phyloP scores from a whole-genome alignment of 805 yeast species.

The Candida peoriensis region DNA sequence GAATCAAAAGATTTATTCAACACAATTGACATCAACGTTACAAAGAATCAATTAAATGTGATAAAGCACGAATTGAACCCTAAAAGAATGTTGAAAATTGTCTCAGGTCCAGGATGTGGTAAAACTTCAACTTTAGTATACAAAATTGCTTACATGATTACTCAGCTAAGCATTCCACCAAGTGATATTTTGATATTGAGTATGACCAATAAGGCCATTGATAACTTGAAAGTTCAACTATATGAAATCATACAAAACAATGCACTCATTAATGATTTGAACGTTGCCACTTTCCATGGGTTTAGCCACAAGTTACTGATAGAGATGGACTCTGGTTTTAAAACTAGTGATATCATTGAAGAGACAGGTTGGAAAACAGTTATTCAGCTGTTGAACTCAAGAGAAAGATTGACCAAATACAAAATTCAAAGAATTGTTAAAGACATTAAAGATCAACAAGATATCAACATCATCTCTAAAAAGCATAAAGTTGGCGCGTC shows the following conservation, averaged over 20 bases:
- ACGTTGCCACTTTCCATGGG: constrained; percentile 60
- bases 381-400: constrained; percentile 27
- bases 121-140: constrained; percentile 57
- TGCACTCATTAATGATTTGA: constrained; percentile 27
- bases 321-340: constrained; percentile 23
- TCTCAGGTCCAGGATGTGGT: constrained; percentile 76
- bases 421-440: constrained; percentile 4
- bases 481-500: neutral
- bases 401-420: constrained; percentile 9
- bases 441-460: neutral
- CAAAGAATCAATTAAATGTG: constrained; percentile 46
- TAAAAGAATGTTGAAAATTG: constrained; percentile 41
- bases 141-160: constrained; percentile 45
- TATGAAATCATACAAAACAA: constrained; percentile 28
- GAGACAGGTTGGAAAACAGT: constrained; percentile 49
- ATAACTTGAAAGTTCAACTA: constrained; percentile 34
- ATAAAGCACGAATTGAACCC: too few species aligned
- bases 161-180: constrained; percentile 35
- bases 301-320: constrained; percentile 48
- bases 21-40: constrained; percentile 28
- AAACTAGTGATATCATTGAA: constrained; percentile 41
- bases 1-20: too few species aligned
- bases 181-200: constrained; percentile 56
- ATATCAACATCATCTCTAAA: neutral
- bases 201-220: constrained; percentile 66